Conservation (phyloP, 2,329 filamentous ascomycete species). For the Moelleriella libera region DNA sequence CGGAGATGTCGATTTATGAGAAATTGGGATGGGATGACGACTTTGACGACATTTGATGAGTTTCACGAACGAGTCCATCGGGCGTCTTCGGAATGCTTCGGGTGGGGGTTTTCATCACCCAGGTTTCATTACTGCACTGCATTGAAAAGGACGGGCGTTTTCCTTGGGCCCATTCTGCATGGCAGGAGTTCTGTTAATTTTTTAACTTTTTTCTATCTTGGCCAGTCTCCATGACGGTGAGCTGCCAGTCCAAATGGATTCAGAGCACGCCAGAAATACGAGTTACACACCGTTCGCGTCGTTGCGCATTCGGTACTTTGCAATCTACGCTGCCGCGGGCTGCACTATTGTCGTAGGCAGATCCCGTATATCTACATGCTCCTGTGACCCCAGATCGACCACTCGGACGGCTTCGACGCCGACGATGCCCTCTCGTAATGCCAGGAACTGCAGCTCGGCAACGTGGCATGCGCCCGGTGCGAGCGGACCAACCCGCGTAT, state of each 20-base stretch:
- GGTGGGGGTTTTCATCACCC: too few relatives aligned
- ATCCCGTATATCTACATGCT: constrained; percentile 65
- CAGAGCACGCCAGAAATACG: too few relatives aligned
- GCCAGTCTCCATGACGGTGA: not conserved
- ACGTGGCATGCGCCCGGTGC: constrained; percentile 61
- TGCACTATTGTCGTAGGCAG: constrained; percentile 54
- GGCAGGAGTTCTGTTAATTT: not conserved
- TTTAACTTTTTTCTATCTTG: not conserved
- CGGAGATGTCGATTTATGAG: constrained; percentile 34
- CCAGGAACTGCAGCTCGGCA: constrained; percentile 57
- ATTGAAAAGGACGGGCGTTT: not conserved
- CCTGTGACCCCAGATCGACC: constrained; percentile 58
- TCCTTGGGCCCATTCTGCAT: not conserved
- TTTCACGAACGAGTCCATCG: not conserved
- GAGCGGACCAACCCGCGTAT: constrained; percentile 59
- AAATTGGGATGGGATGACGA: constrained; percentile 45
- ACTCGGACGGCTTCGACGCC: constrained; percentile 60
- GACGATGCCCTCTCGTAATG: constrained; percentile 51
- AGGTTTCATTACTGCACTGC: not conserved
- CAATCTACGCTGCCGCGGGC: constrained; percentile 10
- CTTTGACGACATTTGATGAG: constrained; percentile 29
- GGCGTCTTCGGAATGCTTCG: not conserved
- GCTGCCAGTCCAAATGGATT: too few relatives aligned
- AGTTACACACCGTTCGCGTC: not conserved
- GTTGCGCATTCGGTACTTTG: constrained; percentile 4